These are phyloP conservation scores for Neophaeococcomyces mojaviensis DNA, from an alignment of 2,329 filamentous ascomycete genomes.

Conservation along the genomic window DNA sequence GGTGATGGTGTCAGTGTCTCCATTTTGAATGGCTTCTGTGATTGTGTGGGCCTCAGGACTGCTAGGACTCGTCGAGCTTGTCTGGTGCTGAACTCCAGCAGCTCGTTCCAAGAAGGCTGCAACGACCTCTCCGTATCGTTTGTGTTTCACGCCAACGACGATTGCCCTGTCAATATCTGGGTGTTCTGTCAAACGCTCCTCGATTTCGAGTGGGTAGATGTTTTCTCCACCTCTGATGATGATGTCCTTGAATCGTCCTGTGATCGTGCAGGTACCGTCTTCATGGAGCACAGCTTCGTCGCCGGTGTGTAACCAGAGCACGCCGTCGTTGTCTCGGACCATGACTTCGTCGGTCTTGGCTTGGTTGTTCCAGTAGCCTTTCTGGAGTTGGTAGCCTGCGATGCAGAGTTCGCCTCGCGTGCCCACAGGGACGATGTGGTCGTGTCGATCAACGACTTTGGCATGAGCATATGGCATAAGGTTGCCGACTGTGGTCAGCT, in stretches of 20 bases:
- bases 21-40: not conserved
- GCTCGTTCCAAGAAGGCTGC: constrained; percentile 52
- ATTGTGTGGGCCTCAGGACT: too few relatives aligned
- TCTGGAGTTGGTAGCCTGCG: constrained; percentile 64
- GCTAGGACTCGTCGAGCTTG: too few relatives aligned
- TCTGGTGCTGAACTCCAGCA: too few relatives aligned
- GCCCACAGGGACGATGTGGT: constrained; percentile 60
- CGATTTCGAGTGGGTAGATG: constrained; percentile 66
- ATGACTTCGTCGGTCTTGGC: constrained; percentile 68
- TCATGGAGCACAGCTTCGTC: constrained; percentile 47
- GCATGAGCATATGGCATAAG: constrained; percentile 68
- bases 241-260: constrained; percentile 70
- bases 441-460: constrained; percentile 66
- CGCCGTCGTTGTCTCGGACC: constrained; percentile 48
- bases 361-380: constrained; percentile 58
- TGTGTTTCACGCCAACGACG: constrained; percentile 62
- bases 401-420: constrained; percentile 68
- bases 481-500: constrained; percentile 66
- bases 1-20: not conserved
- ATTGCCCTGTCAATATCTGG: constrained; percentile 56
- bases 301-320: constrained; percentile 59
- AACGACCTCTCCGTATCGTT: constrained; percentile 67
- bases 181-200: constrained; percentile 61
- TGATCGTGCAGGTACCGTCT: constrained; percentile 63
- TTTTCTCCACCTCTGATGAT: constrained; percentile 72